Percentiles rank a stretch among this genome's conserved stretches.
phyloP scores from a whole-genome alignment of 2,329 filamentous ascomycete species.

The Monosporascus sp. region DNA sequence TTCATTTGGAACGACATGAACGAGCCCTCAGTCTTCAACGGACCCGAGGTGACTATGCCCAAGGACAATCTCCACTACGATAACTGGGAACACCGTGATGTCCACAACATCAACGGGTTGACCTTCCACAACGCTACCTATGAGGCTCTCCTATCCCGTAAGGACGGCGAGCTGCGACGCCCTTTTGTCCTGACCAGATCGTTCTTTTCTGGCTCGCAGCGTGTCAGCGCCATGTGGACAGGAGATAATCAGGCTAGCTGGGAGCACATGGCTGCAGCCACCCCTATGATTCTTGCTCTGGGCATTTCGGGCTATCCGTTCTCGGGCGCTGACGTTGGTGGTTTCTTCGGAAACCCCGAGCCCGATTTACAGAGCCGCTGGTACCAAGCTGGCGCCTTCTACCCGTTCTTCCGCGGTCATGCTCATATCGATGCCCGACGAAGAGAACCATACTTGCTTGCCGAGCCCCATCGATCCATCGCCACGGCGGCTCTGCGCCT shows the following conservation, averaged over 20 bases:
- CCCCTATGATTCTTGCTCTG: slow-evolving; percentile 91
- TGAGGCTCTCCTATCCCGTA: slow-evolving; percentile 75
- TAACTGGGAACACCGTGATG: slow-evolving; percentile 92
- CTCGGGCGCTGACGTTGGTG: slow-evolving; percentile 89
- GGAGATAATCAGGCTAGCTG: slow-evolving; percentile 94
- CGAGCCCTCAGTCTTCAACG: slow-evolving; percentile 97
- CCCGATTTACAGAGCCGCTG: slow-evolving; percentile 88
- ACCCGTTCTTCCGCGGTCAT: slow-evolving; percentile 96
- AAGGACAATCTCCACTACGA: slow-evolving; percentile 93
- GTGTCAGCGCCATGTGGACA: slow-evolving; percentile 95
- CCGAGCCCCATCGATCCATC: slow-evolving; percentile 79
- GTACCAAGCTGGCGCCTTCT: slow-evolving; percentile 96
- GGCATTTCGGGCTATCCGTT: slow-evolving; percentile 93
- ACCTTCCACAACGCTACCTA: slow-evolving; percentile 95
- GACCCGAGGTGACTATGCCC: slow-evolving; percentile 96
- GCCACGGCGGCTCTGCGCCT: slow-evolving; percentile 83
- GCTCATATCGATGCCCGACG: slow-evolving; percentile 95
- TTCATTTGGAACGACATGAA: slow-evolving; percentile 99
- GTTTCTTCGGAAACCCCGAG: slow-evolving; percentile 95
- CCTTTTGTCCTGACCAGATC: slow-evolving; percentile 91
- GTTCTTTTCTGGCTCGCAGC: slow-evolving; percentile 87
- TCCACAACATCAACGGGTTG: slow-evolving; percentile 94
- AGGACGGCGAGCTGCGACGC: slow-evolving; percentile 77
- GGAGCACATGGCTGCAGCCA: slow-evolving; percentile 81
- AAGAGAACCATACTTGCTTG: slow-evolving; percentile 84